Evolutionary conservation across 768 basidiomycete species (phyloP).

Genomic region (Lyophyllum atratum): DNA sequence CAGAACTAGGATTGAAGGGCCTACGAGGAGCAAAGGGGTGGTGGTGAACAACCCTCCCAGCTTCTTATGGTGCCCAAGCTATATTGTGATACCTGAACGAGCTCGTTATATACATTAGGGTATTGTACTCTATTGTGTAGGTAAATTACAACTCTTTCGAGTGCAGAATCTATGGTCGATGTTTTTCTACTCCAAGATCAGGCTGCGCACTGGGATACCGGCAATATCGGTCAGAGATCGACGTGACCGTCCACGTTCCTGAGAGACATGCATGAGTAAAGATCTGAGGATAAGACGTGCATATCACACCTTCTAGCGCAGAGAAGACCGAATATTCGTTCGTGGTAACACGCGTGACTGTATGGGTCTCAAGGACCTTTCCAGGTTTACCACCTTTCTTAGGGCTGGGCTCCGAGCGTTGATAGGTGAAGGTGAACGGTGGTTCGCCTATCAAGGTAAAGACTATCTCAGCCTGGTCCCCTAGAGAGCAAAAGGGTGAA

Average conservation of each 20-base stretch:
- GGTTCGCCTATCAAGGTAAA: conserved; percentile 91
- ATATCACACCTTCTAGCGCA: conserved; percentile 74
- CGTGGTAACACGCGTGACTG: conserved; percentile 74
- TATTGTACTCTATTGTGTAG: conserved; percentile 9
- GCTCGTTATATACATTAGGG: conserved; percentile 11
- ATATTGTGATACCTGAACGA: neutral
- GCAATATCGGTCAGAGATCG: conserved; percentile 88
- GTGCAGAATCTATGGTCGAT: conserved; percentile 25
- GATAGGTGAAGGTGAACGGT: conserved; percentile 96
- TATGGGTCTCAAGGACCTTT: conserved; percentile 90
- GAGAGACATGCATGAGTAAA: conserved; percentile 9
- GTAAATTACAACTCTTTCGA: conserved; percentile 17
- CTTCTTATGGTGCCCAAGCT: neutral
- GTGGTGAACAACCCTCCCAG: too few species aligned
- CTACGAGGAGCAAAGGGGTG: too few species aligned
- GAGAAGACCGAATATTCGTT: conserved; percentile 90
- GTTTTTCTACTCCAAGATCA: conserved; percentile 42
- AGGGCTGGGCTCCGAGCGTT: conserved; percentile 70
- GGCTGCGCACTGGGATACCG: conserved; percentile 79
- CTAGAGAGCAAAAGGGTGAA: conserved; percentile 33
- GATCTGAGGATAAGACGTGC: neutral
- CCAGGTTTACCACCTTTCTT: conserved; percentile 71
- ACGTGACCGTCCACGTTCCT: conserved; percentile 94
- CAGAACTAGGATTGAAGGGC: neutral
- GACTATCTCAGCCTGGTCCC: conserved; percentile 91